phyloP scores from a whole-genome alignment of 139 green algal genomes.

The Dunaliella sp. region DNA sequence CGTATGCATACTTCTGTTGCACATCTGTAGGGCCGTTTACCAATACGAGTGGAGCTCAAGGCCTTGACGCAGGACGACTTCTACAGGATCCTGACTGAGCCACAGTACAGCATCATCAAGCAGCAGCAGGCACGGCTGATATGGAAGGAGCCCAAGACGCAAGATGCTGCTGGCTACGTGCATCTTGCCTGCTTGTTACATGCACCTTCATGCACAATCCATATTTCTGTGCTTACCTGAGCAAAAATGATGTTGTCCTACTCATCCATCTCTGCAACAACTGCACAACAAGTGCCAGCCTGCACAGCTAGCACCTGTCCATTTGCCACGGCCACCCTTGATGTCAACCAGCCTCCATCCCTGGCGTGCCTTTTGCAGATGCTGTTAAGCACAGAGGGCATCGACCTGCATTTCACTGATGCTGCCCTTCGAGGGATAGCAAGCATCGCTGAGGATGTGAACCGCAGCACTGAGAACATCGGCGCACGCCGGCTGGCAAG shows the following conservation, averaged over 20 bases:
- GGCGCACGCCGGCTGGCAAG: constrained; percentile 88
- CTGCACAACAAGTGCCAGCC: too few relatives aligned
- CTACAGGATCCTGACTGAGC: constrained; percentile 83
- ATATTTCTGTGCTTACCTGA: too few relatives aligned
- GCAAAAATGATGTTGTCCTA: too few relatives aligned
- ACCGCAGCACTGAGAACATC: constrained; percentile 29
- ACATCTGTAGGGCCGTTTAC: constrained; percentile 88
- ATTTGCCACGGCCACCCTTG: too few relatives aligned
- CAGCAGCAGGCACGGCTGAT: constrained; percentile 83
- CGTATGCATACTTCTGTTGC: too few relatives aligned
- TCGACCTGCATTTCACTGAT: constrained; percentile 88
- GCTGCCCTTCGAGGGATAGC: constrained; percentile 73
- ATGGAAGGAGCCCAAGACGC: neutral
- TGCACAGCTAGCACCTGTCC: too few relatives aligned
- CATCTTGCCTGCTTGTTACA: neutral
- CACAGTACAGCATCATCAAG: constrained; percentile 86
- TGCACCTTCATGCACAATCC: too few relatives aligned
- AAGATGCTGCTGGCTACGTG: neutral
- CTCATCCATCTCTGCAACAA: too few relatives aligned
- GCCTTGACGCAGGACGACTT: constrained; percentile 65
- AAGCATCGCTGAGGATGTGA: constrained; percentile 69
- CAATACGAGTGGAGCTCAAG: constrained; percentile 95
- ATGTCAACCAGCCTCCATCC: too few relatives aligned
- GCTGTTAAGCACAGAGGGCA: constrained; percentile 86
- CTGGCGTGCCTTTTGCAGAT: constrained; percentile 31